Evolutionary conservation across 2,329 filamentous ascomycete genomes (phyloP).

Genomic region (Diaporthe humulicola): DNA sequence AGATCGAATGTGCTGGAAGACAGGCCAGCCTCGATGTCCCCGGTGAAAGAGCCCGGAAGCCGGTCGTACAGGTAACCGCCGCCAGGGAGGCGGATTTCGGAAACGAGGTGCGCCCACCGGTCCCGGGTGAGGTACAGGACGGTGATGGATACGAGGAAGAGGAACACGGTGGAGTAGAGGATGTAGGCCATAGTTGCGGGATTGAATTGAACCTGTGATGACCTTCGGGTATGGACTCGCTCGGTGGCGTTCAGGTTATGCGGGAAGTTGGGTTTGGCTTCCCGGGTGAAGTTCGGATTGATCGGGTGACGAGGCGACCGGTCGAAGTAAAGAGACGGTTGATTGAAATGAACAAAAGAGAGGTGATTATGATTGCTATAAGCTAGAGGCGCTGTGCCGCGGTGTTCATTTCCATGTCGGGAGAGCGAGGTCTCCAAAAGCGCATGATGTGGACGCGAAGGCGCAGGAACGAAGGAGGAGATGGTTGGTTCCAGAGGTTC

Average conservation of each 20-base stretch:
- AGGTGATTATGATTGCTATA: background rate
- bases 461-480: slow-evolving; percentile 27
- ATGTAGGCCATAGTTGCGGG: slow-evolving; percentile 77
- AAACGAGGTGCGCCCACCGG: slow-evolving; percentile 79
- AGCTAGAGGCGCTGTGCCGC: slow-evolving; percentile 18
- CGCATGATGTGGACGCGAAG: slow-evolving; percentile 23
- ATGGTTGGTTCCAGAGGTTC: background rate
- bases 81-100: slow-evolving; percentile 61
- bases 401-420: slow-evolving; percentile 27
- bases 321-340: slow-evolving; percentile 12
- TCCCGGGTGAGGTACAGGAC: slow-evolving; percentile 84
- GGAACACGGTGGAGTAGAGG: slow-evolving; percentile 81
- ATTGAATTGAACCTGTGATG: background rate
- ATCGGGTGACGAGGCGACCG: slow-evolving; percentile 20
- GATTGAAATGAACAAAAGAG: slow-evolving; percentile 29
- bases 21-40: slow-evolving; percentile 90
- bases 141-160: slow-evolving; percentile 79
- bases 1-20: slow-evolving; percentile 88
- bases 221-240: background rate
- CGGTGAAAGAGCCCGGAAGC: slow-evolving; percentile 82
- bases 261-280: background rate
- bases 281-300: slow-evolving; percentile 24
- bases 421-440: slow-evolving; percentile 22
- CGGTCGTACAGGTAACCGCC: slow-evolving; percentile 79
- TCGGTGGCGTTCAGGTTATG: background rate